These are phyloP conservation scores for Deinandra increscens DNA, from an alignment of 129 eudicot genomes.

Conservation along the genomic window DNA sequence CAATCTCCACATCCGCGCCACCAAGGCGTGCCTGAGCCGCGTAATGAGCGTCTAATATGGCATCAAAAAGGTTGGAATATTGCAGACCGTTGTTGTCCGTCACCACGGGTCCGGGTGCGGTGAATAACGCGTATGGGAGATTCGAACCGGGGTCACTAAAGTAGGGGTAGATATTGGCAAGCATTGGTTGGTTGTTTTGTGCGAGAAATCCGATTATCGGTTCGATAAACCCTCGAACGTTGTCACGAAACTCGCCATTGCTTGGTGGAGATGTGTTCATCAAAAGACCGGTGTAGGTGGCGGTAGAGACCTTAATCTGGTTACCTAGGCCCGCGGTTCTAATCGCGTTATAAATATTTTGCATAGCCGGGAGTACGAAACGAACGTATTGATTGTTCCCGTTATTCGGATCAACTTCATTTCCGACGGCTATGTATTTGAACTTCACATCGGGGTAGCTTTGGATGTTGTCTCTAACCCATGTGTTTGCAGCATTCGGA, in stretches of 20 bases:
- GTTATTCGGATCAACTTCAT: slow-evolving; percentile 42
- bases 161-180: slow-evolving; percentile 23
- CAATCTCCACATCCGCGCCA: slow-evolving; percentile 24
- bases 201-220: slow-evolving; percentile 17
- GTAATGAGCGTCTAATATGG: slow-evolving; percentile 37
- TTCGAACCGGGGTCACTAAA: neutral
- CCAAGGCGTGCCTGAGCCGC: slow-evolving; percentile 34
- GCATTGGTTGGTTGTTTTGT: slow-evolving; percentile 25
- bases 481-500: slow-evolving; percentile 33
- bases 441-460: slow-evolving; percentile 41
- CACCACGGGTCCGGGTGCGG: slow-evolving; percentile 20
- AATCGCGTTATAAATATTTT: slow-evolving; percentile 33
- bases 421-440: slow-evolving; percentile 56
- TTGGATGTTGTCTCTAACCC: slow-evolving; percentile 52
- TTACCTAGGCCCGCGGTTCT: slow-evolving; percentile 11
- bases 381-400: neutral
- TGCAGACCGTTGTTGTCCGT: slow-evolving; percentile 6
- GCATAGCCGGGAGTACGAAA: slow-evolving; percentile 41
- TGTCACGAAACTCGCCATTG: slow-evolving; percentile 1
- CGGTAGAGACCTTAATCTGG: slow-evolving; percentile 28
- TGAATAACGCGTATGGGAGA: slow-evolving; percentile 13
- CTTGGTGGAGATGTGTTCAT: slow-evolving; percentile 7
- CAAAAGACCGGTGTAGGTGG: slow-evolving; percentile 25
- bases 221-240: slow-evolving; percentile 18
- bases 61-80: slow-evolving; percentile 29